Conservation (phyloP, 1,284 basidiomycete species). For the Naganishia liquefaciens region DNA sequence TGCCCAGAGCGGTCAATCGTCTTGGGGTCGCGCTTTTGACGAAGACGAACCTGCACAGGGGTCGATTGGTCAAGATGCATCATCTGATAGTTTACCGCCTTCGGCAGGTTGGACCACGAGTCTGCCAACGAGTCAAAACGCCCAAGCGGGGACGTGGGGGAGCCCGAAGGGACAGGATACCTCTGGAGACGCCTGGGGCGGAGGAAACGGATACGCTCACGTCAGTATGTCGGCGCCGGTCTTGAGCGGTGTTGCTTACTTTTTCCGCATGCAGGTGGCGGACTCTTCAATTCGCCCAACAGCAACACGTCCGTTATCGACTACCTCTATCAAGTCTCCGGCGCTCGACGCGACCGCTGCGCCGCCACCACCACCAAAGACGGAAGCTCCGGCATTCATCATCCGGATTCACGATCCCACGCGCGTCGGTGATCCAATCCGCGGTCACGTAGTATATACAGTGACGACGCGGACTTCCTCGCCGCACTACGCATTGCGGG, state of each 20-base stretch:
- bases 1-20: neutral
- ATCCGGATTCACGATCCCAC: conserved; percentile 91
- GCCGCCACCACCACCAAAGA: neutral
- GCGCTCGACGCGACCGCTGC: neutral
- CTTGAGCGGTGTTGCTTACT: neutral
- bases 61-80: neutral
- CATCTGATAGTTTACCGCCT: neutral
- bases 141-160: neutral
- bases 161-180: neutral
- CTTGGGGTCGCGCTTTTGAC: conserved; percentile 30
- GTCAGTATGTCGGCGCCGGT: neutral
- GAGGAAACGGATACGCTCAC: neutral
- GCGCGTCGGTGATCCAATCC: conserved; percentile 86
- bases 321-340: conserved; percentile 26
- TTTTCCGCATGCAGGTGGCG: neutral
- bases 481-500: conserved; percentile 64
- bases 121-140: neutral
- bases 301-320: conserved; percentile 26
- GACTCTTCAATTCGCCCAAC: conserved; percentile 12
- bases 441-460: conserved; percentile 91
- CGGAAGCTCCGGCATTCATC: conserved; percentile 55
- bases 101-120: conserved; percentile 7
- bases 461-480: conserved; percentile 88
- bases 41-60: neutral
- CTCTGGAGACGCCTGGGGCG: neutral